These are phyloP conservation scores for Heracleum sosnowskyi DNA, from an alignment of 129 eudicot genomes.

Conservation along the genomic window DNA sequence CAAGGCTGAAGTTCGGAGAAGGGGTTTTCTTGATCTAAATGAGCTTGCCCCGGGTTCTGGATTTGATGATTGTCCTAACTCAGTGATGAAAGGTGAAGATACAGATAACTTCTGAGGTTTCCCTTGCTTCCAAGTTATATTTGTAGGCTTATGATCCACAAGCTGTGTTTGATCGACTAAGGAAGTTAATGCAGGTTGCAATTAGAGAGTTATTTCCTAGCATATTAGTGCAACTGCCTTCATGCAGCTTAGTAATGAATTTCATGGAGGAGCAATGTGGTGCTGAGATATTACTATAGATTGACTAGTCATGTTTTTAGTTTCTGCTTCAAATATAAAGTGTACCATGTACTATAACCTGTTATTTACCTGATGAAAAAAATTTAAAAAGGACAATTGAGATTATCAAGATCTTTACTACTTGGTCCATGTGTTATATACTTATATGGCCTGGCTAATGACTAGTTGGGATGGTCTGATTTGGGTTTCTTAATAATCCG, in stretches of 20 bases:
- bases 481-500: constrained; percentile 15
- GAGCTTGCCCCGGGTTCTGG: constrained; percentile 98
- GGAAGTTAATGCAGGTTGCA: constrained; percentile 7
- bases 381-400: neutral
- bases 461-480: constrained; percentile 17
- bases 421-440: neutral
- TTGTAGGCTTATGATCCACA: neutral
- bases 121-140: constrained; percentile 1
- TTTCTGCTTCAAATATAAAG: constrained; percentile 11
- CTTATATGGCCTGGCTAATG: neutral
- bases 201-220: constrained; percentile 21
- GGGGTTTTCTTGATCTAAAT: constrained; percentile 81
- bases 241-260: constrained; percentile 20
- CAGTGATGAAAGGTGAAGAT: constrained; percentile 49
- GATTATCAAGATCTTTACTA: neutral
- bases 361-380: constrained; percentile 22
- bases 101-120: constrained; percentile 38
- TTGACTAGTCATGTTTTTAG: constrained; percentile 36
- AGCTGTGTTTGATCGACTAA: neutral
- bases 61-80: constrained; percentile 69
- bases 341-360: constrained; percentile 31
- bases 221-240: constrained; percentile 13
- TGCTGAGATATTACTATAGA: constrained; percentile 23
- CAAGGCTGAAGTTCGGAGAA: constrained; percentile 44
- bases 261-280: constrained; percentile 11